Percentiles rank a stretch among this genome's conserved stretches.
Evolutionary conservation across 169 alveolate species (phyloP).

Genomic region (Eimeria acervulina): DNA sequence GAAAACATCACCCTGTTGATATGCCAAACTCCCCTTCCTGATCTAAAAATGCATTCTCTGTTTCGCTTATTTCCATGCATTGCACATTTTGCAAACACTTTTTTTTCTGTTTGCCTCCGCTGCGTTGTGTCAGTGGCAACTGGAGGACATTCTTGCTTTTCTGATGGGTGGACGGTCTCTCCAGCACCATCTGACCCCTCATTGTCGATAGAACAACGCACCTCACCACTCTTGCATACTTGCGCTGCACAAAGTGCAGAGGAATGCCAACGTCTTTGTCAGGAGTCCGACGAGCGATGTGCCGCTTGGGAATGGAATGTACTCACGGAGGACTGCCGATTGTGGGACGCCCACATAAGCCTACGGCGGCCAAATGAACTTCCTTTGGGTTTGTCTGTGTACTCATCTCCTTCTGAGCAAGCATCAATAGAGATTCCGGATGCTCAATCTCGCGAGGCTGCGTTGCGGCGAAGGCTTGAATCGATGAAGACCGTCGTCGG

Average conservation of each 20-base stretch:
- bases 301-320: conserved; percentile 57
- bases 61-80: too few species aligned
- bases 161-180: conserved; percentile 63
- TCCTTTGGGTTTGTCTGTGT: conserved; percentile 51
- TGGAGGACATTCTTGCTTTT: conserved; percentile 43
- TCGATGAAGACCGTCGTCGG: conserved; percentile 60
- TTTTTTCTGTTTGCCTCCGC: not conserved
- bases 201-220: not conserved
- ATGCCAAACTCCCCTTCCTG: not conserved
- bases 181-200: not conserved
- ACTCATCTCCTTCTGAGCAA: conserved; percentile 21
- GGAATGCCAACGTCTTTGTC: conserved; percentile 52
- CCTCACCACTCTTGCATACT: not conserved
- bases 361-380: not conserved
- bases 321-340: conserved; percentile 4
- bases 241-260: conserved; percentile 6
- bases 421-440: not conserved
- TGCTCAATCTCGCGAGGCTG: not conserved
- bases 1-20: not conserved
- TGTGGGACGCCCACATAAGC: not conserved
- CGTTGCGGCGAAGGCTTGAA: not conserved
- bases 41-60: too few species aligned
- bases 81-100: not conserved
- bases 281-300: conserved; percentile 13
- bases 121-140: conserved; percentile 33